Conservation (phyloP, 805 yeast genomes). For the Metschnikowia kofuensis region DNA sequence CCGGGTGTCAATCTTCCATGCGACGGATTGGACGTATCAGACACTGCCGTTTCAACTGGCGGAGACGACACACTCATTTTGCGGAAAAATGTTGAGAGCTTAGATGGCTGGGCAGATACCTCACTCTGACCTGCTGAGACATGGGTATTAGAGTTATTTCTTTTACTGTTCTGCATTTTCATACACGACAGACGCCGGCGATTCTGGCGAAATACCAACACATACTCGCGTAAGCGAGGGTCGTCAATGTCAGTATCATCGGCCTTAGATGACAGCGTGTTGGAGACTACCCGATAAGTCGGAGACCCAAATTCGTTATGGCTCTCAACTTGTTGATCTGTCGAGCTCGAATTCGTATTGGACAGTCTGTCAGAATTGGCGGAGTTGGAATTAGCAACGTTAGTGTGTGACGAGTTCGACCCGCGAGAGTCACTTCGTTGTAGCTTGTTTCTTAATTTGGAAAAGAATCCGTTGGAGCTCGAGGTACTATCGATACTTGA, state of each 20-base stretch:
- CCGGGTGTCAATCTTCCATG: neutral
- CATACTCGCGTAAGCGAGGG: conserved; percentile 36
- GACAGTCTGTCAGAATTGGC: neutral
- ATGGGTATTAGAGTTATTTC: neutral
- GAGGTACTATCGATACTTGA: conserved; percentile 15
- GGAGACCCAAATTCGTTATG: neutral
- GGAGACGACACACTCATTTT: conserved; percentile 20
- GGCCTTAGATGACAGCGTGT: neutral
- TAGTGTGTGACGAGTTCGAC: neutral
- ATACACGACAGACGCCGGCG: conserved; percentile 10
- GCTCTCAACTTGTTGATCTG: neutral
- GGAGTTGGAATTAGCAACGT: too few relatives aligned
- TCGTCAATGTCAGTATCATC: conserved; percentile 15
- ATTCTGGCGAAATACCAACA: conserved; percentile 30
- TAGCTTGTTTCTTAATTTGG: conserved; percentile 36
- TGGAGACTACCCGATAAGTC: neutral
- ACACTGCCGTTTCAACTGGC: conserved; percentile 1
- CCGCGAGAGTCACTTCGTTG: conserved; percentile 13
- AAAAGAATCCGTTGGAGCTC: conserved; percentile 27
- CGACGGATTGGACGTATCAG: neutral
- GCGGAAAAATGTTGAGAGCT: conserved; percentile 29
- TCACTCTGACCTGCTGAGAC: neutral
- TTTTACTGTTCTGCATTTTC: neutral
- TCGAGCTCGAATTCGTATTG: neutral
- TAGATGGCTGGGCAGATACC: conserved; percentile 9